Evolutionary conservation across 108 stramenopile species (phyloP).

Genomic region (Cyclotella baltica): DNA sequence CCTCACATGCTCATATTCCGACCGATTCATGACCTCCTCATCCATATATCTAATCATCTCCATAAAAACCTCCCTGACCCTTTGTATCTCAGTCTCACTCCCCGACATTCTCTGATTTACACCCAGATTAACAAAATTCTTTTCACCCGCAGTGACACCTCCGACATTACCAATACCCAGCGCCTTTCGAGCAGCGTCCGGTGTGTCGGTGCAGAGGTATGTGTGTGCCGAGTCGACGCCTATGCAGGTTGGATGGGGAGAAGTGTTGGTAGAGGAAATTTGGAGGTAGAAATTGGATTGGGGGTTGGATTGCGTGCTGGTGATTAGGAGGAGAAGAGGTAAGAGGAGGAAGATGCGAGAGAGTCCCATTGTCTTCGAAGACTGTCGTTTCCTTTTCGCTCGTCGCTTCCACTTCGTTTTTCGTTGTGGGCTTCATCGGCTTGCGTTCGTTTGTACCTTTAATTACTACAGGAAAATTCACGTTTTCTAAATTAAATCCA

Average conservation of each 20-base stretch:
- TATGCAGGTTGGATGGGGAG: constrained; percentile 42
- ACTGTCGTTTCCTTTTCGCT: too few species aligned
- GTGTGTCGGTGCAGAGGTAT: constrained; percentile 45
- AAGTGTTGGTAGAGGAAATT: background rate
- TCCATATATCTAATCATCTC: constrained; percentile 72
- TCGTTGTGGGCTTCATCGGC: too few species aligned
- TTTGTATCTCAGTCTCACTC: constrained; percentile 63
- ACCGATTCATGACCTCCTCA: constrained; percentile 67
- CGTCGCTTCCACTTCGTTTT: too few species aligned
- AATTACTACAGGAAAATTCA: too few species aligned
- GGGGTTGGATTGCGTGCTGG: too few species aligned
- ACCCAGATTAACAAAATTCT: constrained; percentile 28
- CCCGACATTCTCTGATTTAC: constrained; percentile 43
- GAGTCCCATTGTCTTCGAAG: too few species aligned
- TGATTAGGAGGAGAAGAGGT: too few species aligned
- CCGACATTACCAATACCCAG: background rate
- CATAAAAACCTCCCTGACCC: constrained; percentile 56
- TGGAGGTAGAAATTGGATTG: background rate
- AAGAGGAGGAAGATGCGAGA: too few species aligned
- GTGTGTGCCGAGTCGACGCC: constrained; percentile 34
- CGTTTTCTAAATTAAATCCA: too few species aligned
- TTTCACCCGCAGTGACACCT: background rate
- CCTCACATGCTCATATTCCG: constrained; percentile 72
- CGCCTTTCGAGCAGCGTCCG: constrained; percentile 29
- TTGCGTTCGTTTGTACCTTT: too few species aligned